Percentiles rank a stretch among this genome's conserved stretches.
Conservation (phyloP, 2,329 filamentous ascomycete species). For the Hypocrella siamensis region DNA sequence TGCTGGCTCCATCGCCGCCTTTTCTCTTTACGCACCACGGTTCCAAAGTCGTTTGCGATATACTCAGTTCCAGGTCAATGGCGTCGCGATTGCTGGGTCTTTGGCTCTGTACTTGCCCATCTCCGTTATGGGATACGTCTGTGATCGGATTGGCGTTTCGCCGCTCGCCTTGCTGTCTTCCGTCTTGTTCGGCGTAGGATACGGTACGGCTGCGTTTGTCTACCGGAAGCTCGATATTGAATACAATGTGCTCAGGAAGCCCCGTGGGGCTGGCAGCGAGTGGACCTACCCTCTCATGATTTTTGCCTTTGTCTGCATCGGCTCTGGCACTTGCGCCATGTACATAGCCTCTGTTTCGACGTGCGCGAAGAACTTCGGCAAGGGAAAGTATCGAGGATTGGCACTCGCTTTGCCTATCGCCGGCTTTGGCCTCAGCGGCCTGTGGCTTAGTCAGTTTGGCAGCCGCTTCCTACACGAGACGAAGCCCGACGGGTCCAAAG, state of each 20-base stretch:
- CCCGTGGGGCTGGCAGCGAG: constrained; percentile 25
- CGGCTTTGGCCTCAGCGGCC: constrained; percentile 80
- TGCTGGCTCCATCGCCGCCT: constrained; percentile 83
- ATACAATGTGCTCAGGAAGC: constrained; percentile 17
- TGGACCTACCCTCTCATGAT: constrained; percentile 77
- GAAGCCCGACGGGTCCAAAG: constrained; percentile 43
- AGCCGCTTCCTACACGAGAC: constrained; percentile 61
- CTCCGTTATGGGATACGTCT: constrained; percentile 75
- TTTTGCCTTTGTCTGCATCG: constrained; percentile 67
- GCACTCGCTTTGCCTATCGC: constrained; percentile 85
- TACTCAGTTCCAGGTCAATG: constrained; percentile 83
- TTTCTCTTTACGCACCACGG: constrained; percentile 82
- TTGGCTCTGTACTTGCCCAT: constrained; percentile 87
- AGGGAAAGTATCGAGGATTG: constrained; percentile 72
- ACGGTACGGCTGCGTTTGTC: constrained; percentile 65
- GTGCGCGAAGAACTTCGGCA: constrained; percentile 95
- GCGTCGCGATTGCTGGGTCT: constrained; percentile 73
- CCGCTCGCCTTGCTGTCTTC: constrained; percentile 60
- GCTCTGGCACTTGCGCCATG: constrained; percentile 72
- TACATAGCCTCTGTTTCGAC: constrained; percentile 87
- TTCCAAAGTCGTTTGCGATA: constrained; percentile 81
- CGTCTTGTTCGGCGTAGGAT: constrained; percentile 63
- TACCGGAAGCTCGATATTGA: constrained; percentile 43
- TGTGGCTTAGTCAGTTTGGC: constrained; percentile 88
- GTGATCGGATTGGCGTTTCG: constrained; percentile 73